Conservation (phyloP, 306 rosid genomes). For the Gastrolobium villosum region DNA sequence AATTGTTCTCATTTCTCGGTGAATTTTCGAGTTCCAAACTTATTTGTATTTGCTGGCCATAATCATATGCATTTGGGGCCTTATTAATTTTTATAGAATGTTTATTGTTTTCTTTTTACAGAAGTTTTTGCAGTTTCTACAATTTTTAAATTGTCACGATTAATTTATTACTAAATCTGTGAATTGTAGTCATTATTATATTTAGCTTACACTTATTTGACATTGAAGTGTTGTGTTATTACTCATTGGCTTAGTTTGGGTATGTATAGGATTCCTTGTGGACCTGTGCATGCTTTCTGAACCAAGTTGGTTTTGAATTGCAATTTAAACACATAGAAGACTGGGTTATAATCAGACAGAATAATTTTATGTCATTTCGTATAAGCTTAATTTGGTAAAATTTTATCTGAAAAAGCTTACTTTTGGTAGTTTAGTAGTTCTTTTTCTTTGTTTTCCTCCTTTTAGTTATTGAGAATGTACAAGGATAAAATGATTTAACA, state of each 20-base stretch:
- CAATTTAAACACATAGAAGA: conserved; percentile 11
- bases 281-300: conserved; percentile 10
- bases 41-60: not conserved
- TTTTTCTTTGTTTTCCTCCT: not conserved
- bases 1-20: not conserved
- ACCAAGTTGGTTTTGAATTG: conserved; percentile 18
- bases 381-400: not conserved
- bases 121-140: conserved; percentile 7
- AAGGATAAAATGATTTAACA: not conserved
- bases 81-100: not conserved
- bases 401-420: conserved; percentile 1
- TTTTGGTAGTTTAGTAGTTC: not conserved
- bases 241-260: not conserved
- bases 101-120: not conserved
- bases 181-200: conserved; percentile 16
- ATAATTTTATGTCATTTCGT: conserved; percentile 2
- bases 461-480: conserved; percentile 10
- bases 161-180: not conserved
- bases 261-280: not conserved
- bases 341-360: not conserved
- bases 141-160: conserved; percentile 12
- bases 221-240: not conserved
- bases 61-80: not conserved
- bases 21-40: conserved; percentile 5
- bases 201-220: conserved; percentile 8